These are phyloP conservation scores for Allantophomopsis lycopodina DNA, from an alignment of 2,329 filamentous ascomycete species.

Conservation along the genomic window DNA sequence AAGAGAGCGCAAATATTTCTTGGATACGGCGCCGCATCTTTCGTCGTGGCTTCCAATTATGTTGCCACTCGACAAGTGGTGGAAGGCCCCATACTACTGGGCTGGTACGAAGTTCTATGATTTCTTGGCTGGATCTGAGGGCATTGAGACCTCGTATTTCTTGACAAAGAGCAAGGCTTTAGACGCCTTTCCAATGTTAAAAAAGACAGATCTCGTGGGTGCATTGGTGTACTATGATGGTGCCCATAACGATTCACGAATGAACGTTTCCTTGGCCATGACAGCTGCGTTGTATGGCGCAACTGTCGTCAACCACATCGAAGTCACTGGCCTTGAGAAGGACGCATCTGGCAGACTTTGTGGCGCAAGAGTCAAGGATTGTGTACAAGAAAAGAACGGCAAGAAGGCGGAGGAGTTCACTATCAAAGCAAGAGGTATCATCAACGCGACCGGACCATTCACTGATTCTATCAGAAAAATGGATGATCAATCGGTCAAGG, in stretches of 20 bases:
- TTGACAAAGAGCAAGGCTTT: slow-evolving; percentile 75
- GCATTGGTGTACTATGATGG: slow-evolving; percentile 87
- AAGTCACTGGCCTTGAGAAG: slow-evolving; percentile 66
- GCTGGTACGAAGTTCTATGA: slow-evolving; percentile 73
- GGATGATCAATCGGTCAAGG: slow-evolving; percentile 57
- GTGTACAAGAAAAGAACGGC: slow-evolving; percentile 52
- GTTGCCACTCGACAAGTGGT: slow-evolving; percentile 63
- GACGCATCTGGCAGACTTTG: slow-evolving; percentile 59
- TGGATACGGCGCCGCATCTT: slow-evolving; percentile 62
- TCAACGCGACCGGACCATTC: slow-evolving; percentile 85
- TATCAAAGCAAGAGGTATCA: slow-evolving; percentile 66
- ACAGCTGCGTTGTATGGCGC: slow-evolving; percentile 78
- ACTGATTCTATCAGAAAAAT: slow-evolving; percentile 76
- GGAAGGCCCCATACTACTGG: slow-evolving; percentile 69
- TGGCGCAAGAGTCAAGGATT: slow-evolving; percentile 61
- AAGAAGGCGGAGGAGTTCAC: slow-evolving; percentile 47
- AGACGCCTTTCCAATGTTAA: slow-evolving; percentile 81
- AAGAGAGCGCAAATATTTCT: slow-evolving; percentile 61
- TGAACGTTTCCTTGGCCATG: slow-evolving; percentile 83
- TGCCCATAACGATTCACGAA: slow-evolving; percentile 81
- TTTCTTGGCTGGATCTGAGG: slow-evolving; percentile 71
- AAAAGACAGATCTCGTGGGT: slow-evolving; percentile 63
- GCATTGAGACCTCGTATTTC: slow-evolving; percentile 83
- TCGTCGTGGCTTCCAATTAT: slow-evolving; percentile 65
- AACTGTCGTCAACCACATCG: slow-evolving; percentile 72